A percentile compares a stretch with the other conserved stretches of the same genome.
These are phyloP conservation scores for Cladosporium austrohemisphaericum DNA, from an alignment of 2,329 filamentous ascomycete species.

Conservation along the genomic window DNA sequence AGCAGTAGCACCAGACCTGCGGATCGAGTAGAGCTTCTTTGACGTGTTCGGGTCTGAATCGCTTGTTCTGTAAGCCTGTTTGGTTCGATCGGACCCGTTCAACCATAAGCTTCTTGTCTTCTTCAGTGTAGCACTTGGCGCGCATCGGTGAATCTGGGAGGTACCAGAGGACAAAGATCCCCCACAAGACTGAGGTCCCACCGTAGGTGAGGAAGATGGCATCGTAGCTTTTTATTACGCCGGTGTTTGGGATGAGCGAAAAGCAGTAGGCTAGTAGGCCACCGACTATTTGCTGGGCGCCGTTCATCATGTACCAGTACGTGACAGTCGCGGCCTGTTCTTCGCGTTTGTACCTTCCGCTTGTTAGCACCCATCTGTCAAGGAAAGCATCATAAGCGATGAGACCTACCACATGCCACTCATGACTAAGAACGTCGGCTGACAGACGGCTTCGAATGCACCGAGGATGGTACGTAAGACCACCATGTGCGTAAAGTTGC, in stretches of 20 bases:
- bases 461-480: slow-evolving; percentile 64
- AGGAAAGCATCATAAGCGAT: too few relatives aligned
- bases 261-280: slow-evolving; percentile 61
- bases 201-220: slow-evolving; percentile 66
- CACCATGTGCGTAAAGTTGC: slow-evolving; percentile 58
- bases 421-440: slow-evolving; percentile 64
- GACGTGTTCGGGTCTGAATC: slow-evolving; percentile 52
- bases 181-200: slow-evolving; percentile 58
- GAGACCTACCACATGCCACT: slow-evolving; percentile 63
- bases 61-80: slow-evolving; percentile 46
- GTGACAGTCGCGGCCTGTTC: slow-evolving; percentile 50
- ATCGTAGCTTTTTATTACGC: slow-evolving; percentile 52
- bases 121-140: slow-evolving; percentile 63
- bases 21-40: slow-evolving; percentile 60
- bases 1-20: slow-evolving; percentile 44
- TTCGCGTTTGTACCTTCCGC: slow-evolving; percentile 65
- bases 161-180: slow-evolving; percentile 58
- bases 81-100: slow-evolving; percentile 45
- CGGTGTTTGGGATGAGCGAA: slow-evolving; percentile 29
- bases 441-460: slow-evolving; percentile 66
- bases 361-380: slow-evolving; percentile 39
- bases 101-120: slow-evolving; percentile 53
- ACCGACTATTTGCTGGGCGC: slow-evolving; percentile 67
- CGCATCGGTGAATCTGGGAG: slow-evolving; percentile 69
- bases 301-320: slow-evolving; percentile 27